phyloP scores from a whole-genome alignment of 352 stramenopile genomes.

The Pythium phragmiticola region DNA sequence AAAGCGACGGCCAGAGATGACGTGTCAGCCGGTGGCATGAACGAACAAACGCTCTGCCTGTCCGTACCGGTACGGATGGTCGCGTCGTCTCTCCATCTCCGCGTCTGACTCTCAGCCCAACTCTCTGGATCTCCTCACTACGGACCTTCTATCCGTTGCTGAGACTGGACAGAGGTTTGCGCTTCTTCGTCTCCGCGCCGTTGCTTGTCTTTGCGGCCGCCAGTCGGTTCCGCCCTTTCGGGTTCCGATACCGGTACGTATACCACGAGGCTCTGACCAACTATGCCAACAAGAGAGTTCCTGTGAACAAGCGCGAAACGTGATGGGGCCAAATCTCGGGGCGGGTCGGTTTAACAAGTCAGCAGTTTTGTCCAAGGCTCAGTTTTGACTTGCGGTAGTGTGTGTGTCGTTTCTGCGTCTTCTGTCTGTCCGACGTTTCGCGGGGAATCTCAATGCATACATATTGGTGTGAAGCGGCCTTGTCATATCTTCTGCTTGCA shows the following conservation, averaged over 20 bases:
- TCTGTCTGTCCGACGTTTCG: conserved; percentile 22
- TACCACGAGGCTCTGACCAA: too few relatives aligned
- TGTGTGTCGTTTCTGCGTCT: conserved; percentile 31
- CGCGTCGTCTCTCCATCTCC: not conserved
- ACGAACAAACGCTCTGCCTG: not conserved
- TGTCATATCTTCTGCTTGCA: not conserved
- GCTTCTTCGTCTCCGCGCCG: conserved; percentile 10
- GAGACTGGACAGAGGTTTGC: conserved; percentile 10
- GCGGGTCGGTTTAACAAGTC: too few relatives aligned
- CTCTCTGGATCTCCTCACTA: conserved; percentile 15
- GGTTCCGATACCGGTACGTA: too few relatives aligned
- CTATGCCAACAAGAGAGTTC: too few relatives aligned
- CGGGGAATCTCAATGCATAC: conserved; percentile 17
- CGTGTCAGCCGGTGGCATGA: not conserved
- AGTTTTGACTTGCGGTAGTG: not conserved
- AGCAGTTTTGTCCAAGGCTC: too few relatives aligned
- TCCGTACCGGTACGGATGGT: conserved; percentile 4
- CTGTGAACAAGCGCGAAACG: too few relatives aligned
- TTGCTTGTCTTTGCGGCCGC: conserved; percentile 25
- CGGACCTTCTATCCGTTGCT: conserved; percentile 29
- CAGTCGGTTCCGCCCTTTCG: too few relatives aligned
- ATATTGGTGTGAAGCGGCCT: conserved; percentile 5
- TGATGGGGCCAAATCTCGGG: too few relatives aligned
- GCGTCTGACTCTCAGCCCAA: conserved; percentile 13
- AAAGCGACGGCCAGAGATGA: not conserved